These are phyloP conservation scores for Phytopythium aichiense DNA, from an alignment of 352 stramenopile genomes.

Conservation along the genomic window DNA sequence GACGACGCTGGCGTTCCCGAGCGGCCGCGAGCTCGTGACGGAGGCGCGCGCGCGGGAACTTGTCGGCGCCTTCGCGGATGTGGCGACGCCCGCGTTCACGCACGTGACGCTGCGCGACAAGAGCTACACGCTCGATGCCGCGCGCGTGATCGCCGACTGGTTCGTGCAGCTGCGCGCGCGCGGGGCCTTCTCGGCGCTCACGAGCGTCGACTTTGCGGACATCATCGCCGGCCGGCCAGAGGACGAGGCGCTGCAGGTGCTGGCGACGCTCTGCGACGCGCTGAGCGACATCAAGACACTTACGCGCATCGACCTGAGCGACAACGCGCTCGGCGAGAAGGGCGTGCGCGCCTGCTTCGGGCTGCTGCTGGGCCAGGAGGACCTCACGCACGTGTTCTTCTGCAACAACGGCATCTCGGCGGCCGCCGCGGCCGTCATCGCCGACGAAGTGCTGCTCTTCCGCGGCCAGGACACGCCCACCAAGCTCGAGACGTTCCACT, in stretches of 20 bases:
- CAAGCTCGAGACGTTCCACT: conserved; percentile 92
- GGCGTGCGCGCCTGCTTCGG: conserved; percentile 89
- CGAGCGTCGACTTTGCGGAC: conserved; percentile 82
- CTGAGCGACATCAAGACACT: conserved; percentile 70
- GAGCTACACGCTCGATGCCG: conserved; percentile 81
- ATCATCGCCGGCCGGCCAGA: conserved; percentile 83
- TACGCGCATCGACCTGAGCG: conserved; percentile 85
- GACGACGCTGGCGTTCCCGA: conserved; percentile 54
- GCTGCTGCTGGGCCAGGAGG: conserved; percentile 69
- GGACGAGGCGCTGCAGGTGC: conserved; percentile 80
- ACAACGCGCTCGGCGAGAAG: conserved; percentile 95
- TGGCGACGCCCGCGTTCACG: conserved; percentile 42
- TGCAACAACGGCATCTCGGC: conserved; percentile 95
- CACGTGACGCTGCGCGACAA: conserved; percentile 88
- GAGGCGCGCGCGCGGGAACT: conserved; percentile 67
- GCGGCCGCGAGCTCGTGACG: conserved; percentile 77
- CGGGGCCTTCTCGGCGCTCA: conserved; percentile 53
- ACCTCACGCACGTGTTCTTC: conserved; percentile 88
- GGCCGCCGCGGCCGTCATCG: conserved; percentile 81
- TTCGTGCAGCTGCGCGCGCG: conserved; percentile 43
- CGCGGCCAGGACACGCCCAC: conserved; percentile 56
- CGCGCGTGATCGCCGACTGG: conserved; percentile 70
- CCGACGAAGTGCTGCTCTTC: conserved; percentile 87
- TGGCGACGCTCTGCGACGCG: conserved; percentile 74
- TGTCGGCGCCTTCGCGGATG: conserved; percentile 38